Evolutionary conservation across 176 grass and related monocot species (phyloP).

Genomic region (Eleusine coracana): DNA sequence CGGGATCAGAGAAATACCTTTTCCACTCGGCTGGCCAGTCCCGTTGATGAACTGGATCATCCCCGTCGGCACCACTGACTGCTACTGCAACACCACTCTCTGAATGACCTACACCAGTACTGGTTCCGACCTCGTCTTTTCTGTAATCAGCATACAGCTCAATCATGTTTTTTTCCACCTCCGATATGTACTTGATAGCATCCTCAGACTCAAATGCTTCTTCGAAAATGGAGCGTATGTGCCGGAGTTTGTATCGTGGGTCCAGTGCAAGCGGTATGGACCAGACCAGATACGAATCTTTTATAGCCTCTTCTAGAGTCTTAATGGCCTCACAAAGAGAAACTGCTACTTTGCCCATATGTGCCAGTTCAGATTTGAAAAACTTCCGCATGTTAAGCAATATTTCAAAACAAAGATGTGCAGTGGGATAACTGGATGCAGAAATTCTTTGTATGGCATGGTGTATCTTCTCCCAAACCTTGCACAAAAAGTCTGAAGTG

Average conservation of each 20-base stretch:
- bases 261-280: conserved; percentile 12
- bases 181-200: fast-evolving
- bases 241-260: background rate
- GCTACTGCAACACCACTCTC: no score
- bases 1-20: background rate
- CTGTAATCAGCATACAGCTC: no score
- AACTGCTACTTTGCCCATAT: no score
- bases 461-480: background rate
- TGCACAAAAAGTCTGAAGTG: background rate
- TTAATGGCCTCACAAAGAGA: background rate
- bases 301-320: background rate
- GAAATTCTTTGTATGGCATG: background rate
- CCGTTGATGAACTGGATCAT: background rate
- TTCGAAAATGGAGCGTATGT: background rate
- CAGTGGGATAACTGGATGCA: background rate
- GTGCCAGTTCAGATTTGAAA: background rate
- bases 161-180: background rate
- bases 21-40: background rate
- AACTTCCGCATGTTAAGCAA: background rate
- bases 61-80: no score
- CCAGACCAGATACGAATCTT: background rate
- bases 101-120: no score
- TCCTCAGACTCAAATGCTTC: background rate
- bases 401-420: background rate
- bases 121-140: no score